Base-by-base conservation (phyloP, 345 rosid genomes). In the Theobroma cacao region DNA sequence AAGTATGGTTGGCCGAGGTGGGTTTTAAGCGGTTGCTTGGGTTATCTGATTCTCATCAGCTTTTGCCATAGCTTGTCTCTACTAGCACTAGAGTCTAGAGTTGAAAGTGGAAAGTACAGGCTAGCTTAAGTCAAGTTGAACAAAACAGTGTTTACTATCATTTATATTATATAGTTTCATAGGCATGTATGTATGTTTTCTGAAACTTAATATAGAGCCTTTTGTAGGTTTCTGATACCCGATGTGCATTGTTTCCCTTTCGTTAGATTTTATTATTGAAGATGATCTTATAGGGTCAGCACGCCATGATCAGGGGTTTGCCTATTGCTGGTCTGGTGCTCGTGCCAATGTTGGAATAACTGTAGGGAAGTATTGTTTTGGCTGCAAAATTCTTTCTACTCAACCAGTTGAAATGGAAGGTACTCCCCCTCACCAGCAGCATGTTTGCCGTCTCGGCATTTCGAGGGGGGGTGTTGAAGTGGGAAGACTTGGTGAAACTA, bases 321-420 rank as follows among this genome's bases (percentile, higher is more conserved):
- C 84, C 40, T 86, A 86, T 78, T 86, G 87, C 48, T 86, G 89
- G 85, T 84, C 85, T 84, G 85, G 87, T 15, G 85, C 74, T 7
- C 78, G 78, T 38, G 84, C 84, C 31, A 72, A 72, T 82, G 78
- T 77, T 26, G 87, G 85, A 67, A 82, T 84, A 30, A 69, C 64
- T 3, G 76, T 82, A 43, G 84, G 86, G 62, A 80, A 86, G 61
- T 86, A 82, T 53, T 82, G 86, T 76, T 82, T 84, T 75, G 68
- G 85, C 33, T 78, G 78, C 72, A 84, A 31, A 53, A 43, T 86
- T 13, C 2, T 81, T 58, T 75, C 85, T 4, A 0, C 30, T 30
- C 80, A 83, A 69, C 74, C 78, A 2, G 85, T 86, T 59, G 61
- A 81, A 48, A 81, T 86, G 83, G 83, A 70, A 66, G 86, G 77